These are phyloP conservation scores for Suillus sp. DNA, from an alignment of 768 basidiomycete genomes.

Conservation along the genomic window DNA sequence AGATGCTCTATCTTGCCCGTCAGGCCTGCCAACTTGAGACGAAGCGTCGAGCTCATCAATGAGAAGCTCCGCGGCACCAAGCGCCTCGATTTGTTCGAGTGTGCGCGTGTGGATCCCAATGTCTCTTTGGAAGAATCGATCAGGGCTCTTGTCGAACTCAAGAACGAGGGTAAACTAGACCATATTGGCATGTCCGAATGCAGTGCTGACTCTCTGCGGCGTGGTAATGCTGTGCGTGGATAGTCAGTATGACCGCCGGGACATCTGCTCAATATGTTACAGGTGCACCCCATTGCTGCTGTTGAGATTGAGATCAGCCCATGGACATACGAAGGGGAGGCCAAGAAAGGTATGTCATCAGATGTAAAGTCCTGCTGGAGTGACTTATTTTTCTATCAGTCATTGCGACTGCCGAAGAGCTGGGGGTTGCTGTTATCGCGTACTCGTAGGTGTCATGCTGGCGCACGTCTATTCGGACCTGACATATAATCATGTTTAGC, in stretches of 20 bases:
- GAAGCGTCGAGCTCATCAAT: slow-evolving; percentile 50
- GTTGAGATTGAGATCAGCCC: slow-evolving; percentile 72
- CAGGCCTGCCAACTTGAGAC: slow-evolving; percentile 43
- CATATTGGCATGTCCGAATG: slow-evolving; percentile 64
- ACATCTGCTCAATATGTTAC: neutral
- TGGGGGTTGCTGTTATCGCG: slow-evolving; percentile 59
- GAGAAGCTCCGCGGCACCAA: slow-evolving; percentile 51
- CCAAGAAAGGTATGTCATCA: slow-evolving; percentile 40
- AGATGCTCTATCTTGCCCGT: slow-evolving; percentile 18
- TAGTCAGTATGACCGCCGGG: neutral
- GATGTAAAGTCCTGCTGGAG: no score
- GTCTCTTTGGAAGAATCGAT: slow-evolving; percentile 49
- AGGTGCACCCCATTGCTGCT: slow-evolving; percentile 57
- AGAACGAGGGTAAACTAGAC: slow-evolving; percentile 39
- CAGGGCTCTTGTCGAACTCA: slow-evolving; percentile 43
- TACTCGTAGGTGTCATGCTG: slow-evolving; percentile 47
- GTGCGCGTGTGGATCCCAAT: slow-evolving; percentile 47
- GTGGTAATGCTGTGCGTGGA: slow-evolving; percentile 32
- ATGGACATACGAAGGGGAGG: slow-evolving; percentile 57
- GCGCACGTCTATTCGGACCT: slow-evolving; percentile 7
- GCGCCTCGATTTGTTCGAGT: slow-evolving; percentile 61
- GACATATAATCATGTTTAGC: slow-evolving; percentile 29
- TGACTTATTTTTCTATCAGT: slow-evolving; percentile 33
- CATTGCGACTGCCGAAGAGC: slow-evolving; percentile 53
- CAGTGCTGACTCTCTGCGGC: slow-evolving; percentile 49